Evolutionary conservation across 2,329 filamentous ascomycete species (phyloP), one percentile per base, ranked within the genome.

Genomic region (Aspergillus puulaauensis): DNA sequence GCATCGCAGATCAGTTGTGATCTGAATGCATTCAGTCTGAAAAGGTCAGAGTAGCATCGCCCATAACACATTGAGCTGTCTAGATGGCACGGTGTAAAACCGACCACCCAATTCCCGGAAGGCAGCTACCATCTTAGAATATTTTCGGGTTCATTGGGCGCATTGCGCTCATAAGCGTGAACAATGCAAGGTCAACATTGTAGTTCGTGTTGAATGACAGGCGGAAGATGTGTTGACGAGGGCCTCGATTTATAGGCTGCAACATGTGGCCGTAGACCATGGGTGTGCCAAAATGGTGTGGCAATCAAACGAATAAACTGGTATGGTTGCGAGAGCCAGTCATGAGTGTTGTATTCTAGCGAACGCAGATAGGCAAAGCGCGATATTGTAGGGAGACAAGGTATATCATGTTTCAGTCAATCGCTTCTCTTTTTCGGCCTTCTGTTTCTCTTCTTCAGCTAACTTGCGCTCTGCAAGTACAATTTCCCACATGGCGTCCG

Each of bases 401-500:
- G 15, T 46, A 19, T 46, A 19, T 46, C 44, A 46, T 27, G 44
- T 17, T 24, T 46, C 44, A n/a, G 17, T 23, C 43, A 23, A 23
- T 45, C 14, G 33, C 33, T 37, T 37, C 33, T 37, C 33, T 15
- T 37, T 15, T 37, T 37, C 14, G 6, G 35, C 14, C 12, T 11
- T 33, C 49, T 44, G 49, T 15, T 37, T 43, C 45, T 66, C 54
- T 60, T 75, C 71, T 56, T 69, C 63, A 27, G 72, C 75, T 55
- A 77, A 58, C 48, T 70, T 61, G 52, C 71, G 70, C 56, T 78
- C 75, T 17, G 67, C 66, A 53, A 77, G 66, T n/a, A 77, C 73
- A 14, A 77, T 60, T 3, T 72, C 57, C 75, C 75, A 77, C 73
- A 78, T 71, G 6, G 62, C 66, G 52, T 69, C 63, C 6, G 73